Evolutionary conservation across 495 filamentous ascomycete genomes (phyloP).

Genomic region (Penicillium fimorum): DNA sequence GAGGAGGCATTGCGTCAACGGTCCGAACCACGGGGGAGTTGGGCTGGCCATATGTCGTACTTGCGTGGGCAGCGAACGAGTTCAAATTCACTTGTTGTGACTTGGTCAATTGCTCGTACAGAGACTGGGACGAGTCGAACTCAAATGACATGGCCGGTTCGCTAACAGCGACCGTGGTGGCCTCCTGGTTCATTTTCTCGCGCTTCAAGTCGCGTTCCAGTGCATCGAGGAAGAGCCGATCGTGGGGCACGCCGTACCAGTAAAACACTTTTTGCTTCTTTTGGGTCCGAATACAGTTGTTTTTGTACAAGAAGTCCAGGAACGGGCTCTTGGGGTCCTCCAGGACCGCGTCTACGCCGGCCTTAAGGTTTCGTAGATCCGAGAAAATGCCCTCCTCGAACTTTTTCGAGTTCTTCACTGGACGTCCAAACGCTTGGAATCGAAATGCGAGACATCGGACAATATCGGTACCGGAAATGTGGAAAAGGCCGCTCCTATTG

Average conservation of each 20-base stretch:
- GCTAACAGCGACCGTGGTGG: conserved; percentile 91
- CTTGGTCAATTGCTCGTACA: conserved; percentile 99
- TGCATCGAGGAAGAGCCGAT: conserved; percentile 94
- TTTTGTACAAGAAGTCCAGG: conserved; percentile 98
- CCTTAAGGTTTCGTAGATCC: conserved; percentile 95
- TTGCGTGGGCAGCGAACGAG: conserved; percentile 84
- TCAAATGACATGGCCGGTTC: conserved; percentile 97
- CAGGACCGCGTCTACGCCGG: conserved; percentile 96
- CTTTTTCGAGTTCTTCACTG: conserved; percentile 99
- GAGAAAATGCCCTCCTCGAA: conserved; percentile 99
- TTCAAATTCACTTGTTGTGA: conserved; percentile 97
- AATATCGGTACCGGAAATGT: conserved; percentile 98
- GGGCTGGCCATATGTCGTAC: conserved; percentile 75
- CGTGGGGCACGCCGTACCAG: conserved; percentile 99
- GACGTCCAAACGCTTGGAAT: conserved; percentile 96
- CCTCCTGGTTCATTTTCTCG: conserved; percentile 98
- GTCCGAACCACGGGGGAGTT: conserved; percentile 83
- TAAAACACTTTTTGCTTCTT: conserved; percentile 99
- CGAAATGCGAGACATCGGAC: conserved; percentile 97
- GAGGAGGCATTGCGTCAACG: conserved; percentile 84
- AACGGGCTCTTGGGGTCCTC: conserved; percentile 99
- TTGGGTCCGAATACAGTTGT: conserved; percentile 99
- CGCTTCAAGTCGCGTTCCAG: conserved; percentile 96
- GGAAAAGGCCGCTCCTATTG: conserved; percentile 92
- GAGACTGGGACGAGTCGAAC: conserved; percentile 97